phyloP scores from a whole-genome alignment of 768 basidiomycete species.

The Epithele typhae region DNA sequence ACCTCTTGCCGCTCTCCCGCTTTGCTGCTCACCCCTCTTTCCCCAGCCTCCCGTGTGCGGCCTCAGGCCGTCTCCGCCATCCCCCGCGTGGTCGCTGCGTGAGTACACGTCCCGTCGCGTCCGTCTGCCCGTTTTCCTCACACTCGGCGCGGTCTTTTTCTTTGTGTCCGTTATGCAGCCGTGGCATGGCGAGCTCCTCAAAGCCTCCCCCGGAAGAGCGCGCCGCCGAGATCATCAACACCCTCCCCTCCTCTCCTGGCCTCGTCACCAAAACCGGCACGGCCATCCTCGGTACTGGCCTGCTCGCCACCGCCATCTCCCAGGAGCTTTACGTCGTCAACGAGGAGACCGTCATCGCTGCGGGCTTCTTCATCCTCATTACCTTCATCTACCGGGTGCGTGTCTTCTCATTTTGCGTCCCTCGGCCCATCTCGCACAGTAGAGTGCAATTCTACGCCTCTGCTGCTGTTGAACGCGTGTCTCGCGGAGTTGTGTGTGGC shows the following conservation, averaged over 20 bases:
- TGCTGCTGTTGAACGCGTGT: too few species aligned
- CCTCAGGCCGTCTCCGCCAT: conserved; percentile 33
- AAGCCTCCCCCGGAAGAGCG: conserved; percentile 77
- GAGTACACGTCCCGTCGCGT: conserved; percentile 10
- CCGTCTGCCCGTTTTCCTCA: neutral
- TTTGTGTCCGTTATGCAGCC: conserved; percentile 37
- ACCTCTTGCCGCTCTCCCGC: neutral
- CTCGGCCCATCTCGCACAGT: too few species aligned
- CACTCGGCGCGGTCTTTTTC: neutral
- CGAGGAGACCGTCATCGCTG: conserved; percentile 88
- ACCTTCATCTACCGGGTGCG: conserved; percentile 77
- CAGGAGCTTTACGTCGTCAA: conserved; percentile 97
- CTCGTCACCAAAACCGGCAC: conserved; percentile 95
- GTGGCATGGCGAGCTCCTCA: conserved; percentile 57
- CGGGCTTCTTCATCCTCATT: conserved; percentile 80
- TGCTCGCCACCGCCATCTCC: conserved; percentile 88
- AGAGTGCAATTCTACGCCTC: too few species aligned
- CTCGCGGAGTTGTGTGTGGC: neutral
- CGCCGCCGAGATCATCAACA: conserved; percentile 87
- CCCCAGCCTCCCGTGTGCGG: conserved; percentile 37
- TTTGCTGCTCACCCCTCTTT: neutral
- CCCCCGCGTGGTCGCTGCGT: conserved; percentile 26
- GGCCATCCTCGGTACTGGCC: conserved; percentile 85
- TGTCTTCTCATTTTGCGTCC: too few species aligned
- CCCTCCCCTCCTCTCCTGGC: conserved; percentile 76